These are phyloP conservation scores for Aquilaria malaccensis DNA, from an alignment of 345 rosid genomes.

Conservation along the genomic window DNA sequence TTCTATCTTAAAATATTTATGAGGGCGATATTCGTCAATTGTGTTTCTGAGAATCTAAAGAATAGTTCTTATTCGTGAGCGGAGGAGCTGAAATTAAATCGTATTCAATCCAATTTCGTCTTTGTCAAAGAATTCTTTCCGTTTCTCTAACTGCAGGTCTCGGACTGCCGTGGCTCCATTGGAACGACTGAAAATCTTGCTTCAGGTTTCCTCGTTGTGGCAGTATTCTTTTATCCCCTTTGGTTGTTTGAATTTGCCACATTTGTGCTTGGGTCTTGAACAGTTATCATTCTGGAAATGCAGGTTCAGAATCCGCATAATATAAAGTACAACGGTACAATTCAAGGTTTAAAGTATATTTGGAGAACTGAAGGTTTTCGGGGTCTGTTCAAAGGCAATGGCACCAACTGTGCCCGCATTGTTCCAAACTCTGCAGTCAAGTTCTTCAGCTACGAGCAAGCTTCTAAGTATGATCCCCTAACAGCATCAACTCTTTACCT, in stretches of 20 bases:
- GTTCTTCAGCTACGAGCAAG: conserved; percentile 97
- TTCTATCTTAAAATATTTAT: too few relatives aligned
- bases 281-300: not conserved
- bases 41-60: too few relatives aligned
- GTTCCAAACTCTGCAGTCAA: conserved; percentile 98
- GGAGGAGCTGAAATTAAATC: too few relatives aligned
- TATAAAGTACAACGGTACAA: conserved; percentile 82
- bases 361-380: conserved; percentile 96
- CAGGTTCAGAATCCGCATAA: conserved; percentile 94
- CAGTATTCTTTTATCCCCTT: not conserved
- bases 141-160: conserved; percentile 42
- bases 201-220: conserved; percentile 47
- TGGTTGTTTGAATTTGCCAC: not conserved
- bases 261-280: too few relatives aligned
- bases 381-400: conserved; percentile 95
- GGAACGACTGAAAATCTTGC: conserved; percentile 91
- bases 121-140: too few relatives aligned
- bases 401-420: conserved; percentile 96
- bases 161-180: conserved; percentile 99
- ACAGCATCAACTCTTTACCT: too few relatives aligned
- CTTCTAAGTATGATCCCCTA: conserved; percentile 57
- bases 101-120: too few relatives aligned
- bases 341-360: conserved; percentile 92
- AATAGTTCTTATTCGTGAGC: too few relatives aligned
- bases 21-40: too few relatives aligned